Percentiles rank a stretch among this genome's conserved stretches.
These are phyloP conservation scores for Pulveroboletus sp. DNA, from an alignment of 768 basidiomycete species.

Conservation along the genomic window DNA sequence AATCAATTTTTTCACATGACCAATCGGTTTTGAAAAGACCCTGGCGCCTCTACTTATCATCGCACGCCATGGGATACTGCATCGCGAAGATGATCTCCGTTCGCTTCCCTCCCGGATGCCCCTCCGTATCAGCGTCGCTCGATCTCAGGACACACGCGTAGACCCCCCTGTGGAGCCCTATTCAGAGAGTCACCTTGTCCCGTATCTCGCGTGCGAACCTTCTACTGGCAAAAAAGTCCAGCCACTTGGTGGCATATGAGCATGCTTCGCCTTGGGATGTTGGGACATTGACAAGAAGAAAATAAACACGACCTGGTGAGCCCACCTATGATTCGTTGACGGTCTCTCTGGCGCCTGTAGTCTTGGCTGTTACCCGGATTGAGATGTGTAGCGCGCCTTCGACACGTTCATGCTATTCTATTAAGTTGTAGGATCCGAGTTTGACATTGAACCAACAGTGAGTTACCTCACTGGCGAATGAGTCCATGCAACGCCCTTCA, in stretches of 20 bases:
- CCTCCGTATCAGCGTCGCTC: slow-evolving; percentile 11
- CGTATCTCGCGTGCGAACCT: background rate
- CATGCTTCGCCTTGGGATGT: background rate
- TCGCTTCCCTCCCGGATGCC: slow-evolving; percentile 6
- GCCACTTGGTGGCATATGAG: background rate
- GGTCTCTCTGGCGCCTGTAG: background rate
- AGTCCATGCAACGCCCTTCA: background rate
- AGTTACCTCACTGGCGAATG: too few relatives aligned
- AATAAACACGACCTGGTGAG: background rate
- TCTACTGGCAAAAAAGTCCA: background rate
- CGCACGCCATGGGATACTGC: slow-evolving; percentile 12
- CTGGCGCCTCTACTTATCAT: slow-evolving; percentile 15
- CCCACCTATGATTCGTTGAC: background rate
- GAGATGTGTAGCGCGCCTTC: background rate
- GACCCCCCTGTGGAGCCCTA: background rate
- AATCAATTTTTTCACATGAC: background rate
- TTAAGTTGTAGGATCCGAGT: background rate
- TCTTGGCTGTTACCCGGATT: background rate
- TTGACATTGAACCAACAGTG: background rate
- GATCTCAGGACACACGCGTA: slow-evolving; percentile 6
- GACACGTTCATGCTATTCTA: too few relatives aligned
- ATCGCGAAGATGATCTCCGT: background rate
- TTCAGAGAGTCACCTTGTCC: background rate
- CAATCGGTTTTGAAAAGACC: slow-evolving; percentile 1
- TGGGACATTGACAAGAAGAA: background rate